Conservation (phyloP, 306 rosid genomes). For the Cucurbita maxima region DNA sequence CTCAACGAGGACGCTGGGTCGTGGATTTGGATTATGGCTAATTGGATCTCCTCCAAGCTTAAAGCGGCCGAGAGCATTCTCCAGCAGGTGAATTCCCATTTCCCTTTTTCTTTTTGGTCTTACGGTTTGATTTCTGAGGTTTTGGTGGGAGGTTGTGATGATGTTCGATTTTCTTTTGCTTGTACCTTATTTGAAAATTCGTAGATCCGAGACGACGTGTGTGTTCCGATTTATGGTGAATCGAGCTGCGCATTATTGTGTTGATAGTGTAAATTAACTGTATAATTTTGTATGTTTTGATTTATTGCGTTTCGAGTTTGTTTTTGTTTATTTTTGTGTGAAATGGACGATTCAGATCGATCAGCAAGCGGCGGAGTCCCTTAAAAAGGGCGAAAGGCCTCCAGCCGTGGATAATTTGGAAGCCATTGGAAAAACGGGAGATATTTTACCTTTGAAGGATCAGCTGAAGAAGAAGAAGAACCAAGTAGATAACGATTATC, state of each 20-base stretch:
- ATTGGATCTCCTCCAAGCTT: conserved; percentile 97
- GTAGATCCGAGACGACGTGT: neutral
- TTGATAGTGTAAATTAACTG: neutral
- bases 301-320: neutral
- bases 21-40: conserved; percentile 39
- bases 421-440: conserved; percentile 31
- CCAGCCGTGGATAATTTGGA: conserved; percentile 29
- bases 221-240: neutral
- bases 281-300: neutral
- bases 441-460: conserved; percentile 48
- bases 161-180: neutral
- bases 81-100: conserved; percentile 45
- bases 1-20: conserved; percentile 6
- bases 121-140: conserved; percentile 1
- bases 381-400: conserved; percentile 59
- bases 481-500: conserved; percentile 27
- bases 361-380: conserved; percentile 95
- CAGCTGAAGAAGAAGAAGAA: conserved; percentile 78
- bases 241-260: neutral
- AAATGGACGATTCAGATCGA: conserved; percentile 55
- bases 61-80: conserved; percentile 90
- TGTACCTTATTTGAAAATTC: neutral
- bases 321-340: conserved; percentile 9
- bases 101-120: neutral
- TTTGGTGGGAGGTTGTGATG: neutral